These are phyloP conservation scores for Adenanthera pavonina DNA, from an alignment of 306 rosid genomes.

Conservation along the genomic window DNA sequence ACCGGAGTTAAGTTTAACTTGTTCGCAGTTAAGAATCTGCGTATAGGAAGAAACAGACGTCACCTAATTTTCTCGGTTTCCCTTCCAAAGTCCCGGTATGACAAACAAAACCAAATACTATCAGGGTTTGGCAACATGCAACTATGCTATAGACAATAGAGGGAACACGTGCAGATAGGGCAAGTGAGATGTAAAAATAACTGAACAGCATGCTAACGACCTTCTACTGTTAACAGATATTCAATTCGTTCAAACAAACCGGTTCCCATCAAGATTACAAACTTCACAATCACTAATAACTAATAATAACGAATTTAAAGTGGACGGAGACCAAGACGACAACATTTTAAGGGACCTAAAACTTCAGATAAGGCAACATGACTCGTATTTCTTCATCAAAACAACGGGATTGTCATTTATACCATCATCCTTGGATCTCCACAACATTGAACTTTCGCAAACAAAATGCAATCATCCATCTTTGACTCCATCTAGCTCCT, in stretches of 20 bases:
- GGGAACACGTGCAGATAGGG: neutral
- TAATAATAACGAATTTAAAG: constrained; percentile 51
- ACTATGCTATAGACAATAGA: neutral
- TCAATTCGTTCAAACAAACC: constrained; percentile 50
- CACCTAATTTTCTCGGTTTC: neutral
- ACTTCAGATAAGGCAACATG: constrained; percentile 51
- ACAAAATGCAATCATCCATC: constrained; percentile 47
- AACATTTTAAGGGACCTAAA: constrained; percentile 40
- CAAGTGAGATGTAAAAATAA: neutral
- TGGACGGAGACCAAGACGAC: constrained; percentile 36
- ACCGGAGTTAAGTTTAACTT: too few species aligned
- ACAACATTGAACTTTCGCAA: constrained; percentile 31
- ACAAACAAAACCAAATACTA: neutral
- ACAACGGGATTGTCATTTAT: constrained; percentile 37
- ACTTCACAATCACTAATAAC: constrained; percentile 64
- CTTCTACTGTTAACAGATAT: constrained; percentile 35
- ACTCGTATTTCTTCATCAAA: constrained; percentile 42
- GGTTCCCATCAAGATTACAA: constrained; percentile 53
- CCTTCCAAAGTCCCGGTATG: neutral
- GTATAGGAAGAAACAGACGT: too few species aligned
- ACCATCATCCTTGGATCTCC: constrained; percentile 36
- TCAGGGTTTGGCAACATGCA: neutral
- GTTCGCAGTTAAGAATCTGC: too few species aligned
- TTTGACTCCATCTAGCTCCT: constrained; percentile 52
- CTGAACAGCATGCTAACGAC: constrained; percentile 23